Percentiles rank a stretch among this genome's conserved stretches.
These are phyloP conservation scores for Dimargaris xerosporica DNA, from an alignment of 192 early-diverging fungal genomes.

Conservation along the genomic window DNA sequence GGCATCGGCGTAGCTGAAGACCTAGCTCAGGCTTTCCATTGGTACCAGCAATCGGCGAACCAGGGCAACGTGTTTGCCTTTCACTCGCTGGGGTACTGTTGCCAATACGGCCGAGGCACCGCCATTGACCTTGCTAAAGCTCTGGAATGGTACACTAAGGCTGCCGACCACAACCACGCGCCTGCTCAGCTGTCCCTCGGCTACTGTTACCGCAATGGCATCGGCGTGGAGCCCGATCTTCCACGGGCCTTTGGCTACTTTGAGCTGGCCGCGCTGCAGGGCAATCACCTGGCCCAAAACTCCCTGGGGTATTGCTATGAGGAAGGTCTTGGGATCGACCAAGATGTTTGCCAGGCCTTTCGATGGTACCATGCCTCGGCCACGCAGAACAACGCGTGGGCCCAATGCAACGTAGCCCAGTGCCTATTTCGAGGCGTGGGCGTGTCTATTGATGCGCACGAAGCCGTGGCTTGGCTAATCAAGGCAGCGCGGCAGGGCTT, in stretches of 20 bases:
- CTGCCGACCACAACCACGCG: conserved; percentile 35
- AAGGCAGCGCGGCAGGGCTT: conserved; percentile 34
- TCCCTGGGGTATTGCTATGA: conserved; percentile 71
- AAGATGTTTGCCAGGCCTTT: conserved; percentile 38
- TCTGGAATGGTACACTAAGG: conserved; percentile 41
- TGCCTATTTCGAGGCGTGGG: conserved; percentile 68
- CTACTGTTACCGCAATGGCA: conserved; percentile 42
- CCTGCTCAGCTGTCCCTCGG: conserved; percentile 40
- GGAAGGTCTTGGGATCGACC: conserved; percentile 53
- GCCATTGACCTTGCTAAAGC: conserved; percentile 47
- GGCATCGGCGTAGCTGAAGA: conserved; percentile 38
- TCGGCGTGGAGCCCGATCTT: conserved; percentile 33
- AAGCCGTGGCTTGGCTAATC: conserved; percentile 39
- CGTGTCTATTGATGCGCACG: conserved; percentile 26
- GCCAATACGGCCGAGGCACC: conserved; percentile 55
- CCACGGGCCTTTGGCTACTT: conserved; percentile 45
- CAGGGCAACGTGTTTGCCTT: conserved; percentile 17
- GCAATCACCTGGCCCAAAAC: conserved; percentile 63
- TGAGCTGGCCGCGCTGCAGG: conserved; percentile 40
- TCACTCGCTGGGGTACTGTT: conserved; percentile 55
- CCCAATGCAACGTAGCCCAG: conserved; percentile 69
- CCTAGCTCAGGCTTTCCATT: conserved; percentile 16
- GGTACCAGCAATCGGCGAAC: conserved; percentile 19
- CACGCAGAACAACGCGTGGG: conserved; percentile 57
- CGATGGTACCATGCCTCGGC: conserved; percentile 52